Evolutionary conservation across 2,329 filamentous ascomycete genomes (phyloP), one percentile per base, ranked within the genome.

Genomic region (Colletotrichum filicis): DNA sequence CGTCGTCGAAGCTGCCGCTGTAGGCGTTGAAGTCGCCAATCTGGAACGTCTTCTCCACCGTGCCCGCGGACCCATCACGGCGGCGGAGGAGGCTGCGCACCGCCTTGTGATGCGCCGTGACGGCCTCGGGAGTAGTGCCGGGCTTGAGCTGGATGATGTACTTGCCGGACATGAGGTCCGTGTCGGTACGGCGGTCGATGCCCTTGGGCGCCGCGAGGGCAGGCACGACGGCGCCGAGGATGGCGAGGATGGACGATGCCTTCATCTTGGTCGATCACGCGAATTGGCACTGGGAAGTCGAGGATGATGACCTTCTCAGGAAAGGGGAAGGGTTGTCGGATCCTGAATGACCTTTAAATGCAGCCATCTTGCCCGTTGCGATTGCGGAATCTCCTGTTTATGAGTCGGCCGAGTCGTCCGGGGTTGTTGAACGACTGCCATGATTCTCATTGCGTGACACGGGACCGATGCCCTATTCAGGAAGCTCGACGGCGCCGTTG

Each of bases 91-190:
- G 73, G 64, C 79, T 81, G 28, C 79, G 79, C 12, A 71, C 68
- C 22, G 68, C 57, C 32, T 76, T 74, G 66, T 84, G 82, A 2
- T 83, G 75, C 3, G 77, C 75, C 2, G 73, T 74, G 37, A 83
- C 59, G 30, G 63, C 66, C 4, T 66, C 66, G 52, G 79, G 75
- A 11, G 74, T 75, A 46, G 82, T 76, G 42, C 80, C 80, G 7
- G 81, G 78, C 76, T 85, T 85, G 14, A 87, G 75, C 37, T 84
- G 86, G 77, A 87, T 77, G 70, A 87, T 87, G 77, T 86, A 87
- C 75, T 83, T 86, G 74, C 80, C 81, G 63, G 83, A 75, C 57
- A 84, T 73, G 55, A 83, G 66, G 63, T 35, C 28, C 46, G 55
- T 12, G n/a, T 61, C 60, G 53, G 37, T 26, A 14, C 35, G 62